Evolutionary conservation across 345 rosid genomes (phyloP), one percentile per base, ranked within the genome.

Genomic region (Firmiana major): DNA sequence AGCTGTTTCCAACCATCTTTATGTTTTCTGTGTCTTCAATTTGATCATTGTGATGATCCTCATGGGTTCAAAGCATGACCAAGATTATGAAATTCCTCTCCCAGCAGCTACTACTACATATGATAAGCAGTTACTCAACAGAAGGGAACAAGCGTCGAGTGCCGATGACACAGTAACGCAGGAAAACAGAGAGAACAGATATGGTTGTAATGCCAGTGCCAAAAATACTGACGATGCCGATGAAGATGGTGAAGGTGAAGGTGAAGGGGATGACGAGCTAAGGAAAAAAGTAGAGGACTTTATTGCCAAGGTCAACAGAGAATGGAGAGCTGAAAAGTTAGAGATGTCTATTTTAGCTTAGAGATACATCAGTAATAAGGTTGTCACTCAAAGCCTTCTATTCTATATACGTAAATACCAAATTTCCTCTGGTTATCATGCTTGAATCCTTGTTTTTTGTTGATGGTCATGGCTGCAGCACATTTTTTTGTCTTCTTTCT

Each of bases 281-380:
- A 80, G 87, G 74, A 89, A 78, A 86, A 81, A 89, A 80, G 82
- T 83, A 2, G 97, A 90, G 75, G 92, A 88, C 54, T 89, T 91
- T 58, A 91, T 89, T 17, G 75, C 75, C 22, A 88, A 88, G 62
- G 86, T 89, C 34, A 88, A 87, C 54, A 83, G 79, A 49, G 90
- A 83, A 79, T 87, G 97, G 94, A 85, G 71, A 67, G 83, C 75
- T 57, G 94, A 93, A 75, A 78, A 48, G 71, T 60, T 31, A 10
- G 19, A 46, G 5, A 31, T 53, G 22, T 64, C 15, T 58, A 10
- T 24, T 58, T 58, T 31, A 58, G 13, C 34, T 9, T 22, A 58
- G 10, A 10, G 9, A 6, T 53, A 6, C 21, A 53, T 53, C 13
- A 10, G 13, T 10, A 45, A 10, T 12, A 10, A 45, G 15, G 49